phyloP scores from a whole-genome alignment of 2,329 filamentous ascomycete genomes.

The Thelonectria olida region DNA sequence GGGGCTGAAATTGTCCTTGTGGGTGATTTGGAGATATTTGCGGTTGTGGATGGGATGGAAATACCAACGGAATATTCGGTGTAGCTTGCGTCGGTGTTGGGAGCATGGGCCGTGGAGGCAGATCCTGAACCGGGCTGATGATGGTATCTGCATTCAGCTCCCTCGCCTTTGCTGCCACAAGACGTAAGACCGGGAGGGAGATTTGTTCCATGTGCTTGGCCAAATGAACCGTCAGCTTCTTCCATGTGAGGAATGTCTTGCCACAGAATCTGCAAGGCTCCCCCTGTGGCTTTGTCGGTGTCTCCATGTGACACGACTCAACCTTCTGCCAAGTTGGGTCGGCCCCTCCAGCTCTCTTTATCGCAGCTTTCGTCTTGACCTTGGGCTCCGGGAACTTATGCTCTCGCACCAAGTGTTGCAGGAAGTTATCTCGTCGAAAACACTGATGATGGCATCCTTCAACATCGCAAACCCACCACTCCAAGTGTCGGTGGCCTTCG shows the following conservation, averaged over 20 bases:
- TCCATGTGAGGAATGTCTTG: conserved; percentile 84
- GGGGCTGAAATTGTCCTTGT: conserved; percentile 31
- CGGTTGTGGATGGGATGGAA: conserved; percentile 30
- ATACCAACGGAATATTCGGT: conserved; percentile 32
- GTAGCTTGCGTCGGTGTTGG: conserved; percentile 34
- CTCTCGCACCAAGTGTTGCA: conserved; percentile 90
- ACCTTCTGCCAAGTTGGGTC: conserved; percentile 82
- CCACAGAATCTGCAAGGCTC: conserved; percentile 91
- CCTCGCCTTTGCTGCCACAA: conserved; percentile 59
- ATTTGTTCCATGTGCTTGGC: conserved; percentile 96
- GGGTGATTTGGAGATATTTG: conserved; percentile 29
- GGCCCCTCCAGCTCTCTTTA: conserved; percentile 64
- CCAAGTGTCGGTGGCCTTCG: conserved; percentile 86
- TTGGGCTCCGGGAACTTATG: conserved; percentile 88
- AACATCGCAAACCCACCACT: conserved; percentile 89
- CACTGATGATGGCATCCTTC: conserved; percentile 84
- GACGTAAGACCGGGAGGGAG: conserved; percentile 78
- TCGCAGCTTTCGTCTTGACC: conserved; percentile 75
- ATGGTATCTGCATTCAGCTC: conserved; percentile 68
- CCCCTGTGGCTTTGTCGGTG: conserved; percentile 69
- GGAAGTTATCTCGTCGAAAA: conserved; percentile 90
- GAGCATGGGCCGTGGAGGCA: conserved; percentile 45
- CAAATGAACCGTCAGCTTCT: conserved; percentile 92
- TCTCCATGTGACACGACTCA: conserved; percentile 79
- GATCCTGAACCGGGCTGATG: conserved; percentile 73